phyloP scores from a whole-genome alignment of 441 rosid genomes.

The Gossypium gossypioides region DNA sequence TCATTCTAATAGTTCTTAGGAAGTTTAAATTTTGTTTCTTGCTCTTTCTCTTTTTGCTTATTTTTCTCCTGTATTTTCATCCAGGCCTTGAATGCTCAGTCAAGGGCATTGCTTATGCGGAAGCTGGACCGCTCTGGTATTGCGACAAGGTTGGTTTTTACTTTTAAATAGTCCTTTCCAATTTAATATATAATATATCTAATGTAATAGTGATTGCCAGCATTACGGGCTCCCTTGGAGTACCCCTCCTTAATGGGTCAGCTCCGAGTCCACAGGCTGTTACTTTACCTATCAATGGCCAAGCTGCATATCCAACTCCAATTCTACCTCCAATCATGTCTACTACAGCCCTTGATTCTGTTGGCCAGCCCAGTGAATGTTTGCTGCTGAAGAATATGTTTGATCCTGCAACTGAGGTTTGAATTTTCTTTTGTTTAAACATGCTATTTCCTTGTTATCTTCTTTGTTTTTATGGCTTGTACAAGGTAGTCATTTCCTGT shows the following conservation, averaged over 20 bases:
- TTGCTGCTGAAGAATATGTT: conserved; percentile 82
- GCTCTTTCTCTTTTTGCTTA: neutral
- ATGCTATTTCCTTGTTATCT: neutral
- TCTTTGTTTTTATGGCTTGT: neutral
- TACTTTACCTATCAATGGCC: conserved; percentile 42
- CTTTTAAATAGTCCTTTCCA: neutral
- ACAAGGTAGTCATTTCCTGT: conserved; percentile 7
- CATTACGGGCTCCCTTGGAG: conserved; percentile 61
- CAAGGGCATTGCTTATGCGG: conserved; percentile 73
- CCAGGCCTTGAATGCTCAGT: conserved; percentile 84
- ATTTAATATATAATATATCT: neutral
- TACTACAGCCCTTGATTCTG: conserved; percentile 38
- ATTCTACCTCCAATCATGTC: conserved; percentile 44
- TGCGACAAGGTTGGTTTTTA: conserved; percentile 52
- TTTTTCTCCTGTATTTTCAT: neutral
- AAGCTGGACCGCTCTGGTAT: conserved; percentile 84
- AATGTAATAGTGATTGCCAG: conserved; percentile 25
- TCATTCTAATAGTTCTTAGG: neutral
- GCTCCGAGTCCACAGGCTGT: conserved; percentile 37
- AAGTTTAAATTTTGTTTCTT: neutral
- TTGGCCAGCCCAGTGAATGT: conserved; percentile 74
- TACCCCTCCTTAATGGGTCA: conserved; percentile 53
- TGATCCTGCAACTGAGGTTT: conserved; percentile 86
- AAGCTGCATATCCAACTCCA: conserved; percentile 40
- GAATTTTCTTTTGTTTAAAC: conserved; percentile 7